Evolutionary conservation across 345 rosid species (phyloP).

Genomic region (Chamaenerion angustifolium): DNA sequence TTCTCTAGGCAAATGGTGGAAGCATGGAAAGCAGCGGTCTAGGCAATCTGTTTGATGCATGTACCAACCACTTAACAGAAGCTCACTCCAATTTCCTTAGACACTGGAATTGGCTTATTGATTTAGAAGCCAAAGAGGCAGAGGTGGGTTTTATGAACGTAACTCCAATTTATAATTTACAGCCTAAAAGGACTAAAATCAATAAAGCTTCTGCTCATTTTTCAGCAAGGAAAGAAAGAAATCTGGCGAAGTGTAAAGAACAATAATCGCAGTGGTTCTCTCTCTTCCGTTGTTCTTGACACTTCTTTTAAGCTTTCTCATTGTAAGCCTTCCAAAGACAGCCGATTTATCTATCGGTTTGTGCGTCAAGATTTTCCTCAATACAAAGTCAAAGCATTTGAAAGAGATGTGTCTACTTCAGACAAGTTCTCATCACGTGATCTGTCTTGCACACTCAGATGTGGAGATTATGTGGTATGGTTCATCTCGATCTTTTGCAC

Average conservation of each 20-base stretch:
- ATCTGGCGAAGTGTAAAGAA: constrained; percentile 33
- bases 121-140: constrained; percentile 83
- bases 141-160: constrained; percentile 32
- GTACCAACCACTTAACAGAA: constrained; percentile 52
- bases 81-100: constrained; percentile 49
- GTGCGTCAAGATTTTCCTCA: constrained; percentile 29
- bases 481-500: constrained; percentile 4
- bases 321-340: constrained; percentile 32
- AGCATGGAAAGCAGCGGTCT: constrained; percentile 62
- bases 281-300: constrained; percentile 75
- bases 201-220: background rate
- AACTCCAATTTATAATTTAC: background rate
- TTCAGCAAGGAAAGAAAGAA: constrained; percentile 54
- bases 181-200: background rate
- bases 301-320: constrained; percentile 26
- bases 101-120: constrained; percentile 73
- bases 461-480: constrained; percentile 84
- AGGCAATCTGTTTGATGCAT: constrained; percentile 59
- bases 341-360: constrained; percentile 62
- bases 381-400: constrained; percentile 17
- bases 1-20: constrained; percentile 84
- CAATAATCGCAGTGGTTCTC: constrained; percentile 27
- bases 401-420: constrained; percentile 18
- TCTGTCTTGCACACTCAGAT: constrained; percentile 48
- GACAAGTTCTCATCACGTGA: constrained; percentile 23